Evolutionary conservation across 1,284 basidiomycete species (phyloP).

Genomic region (Sutorius eximius): DNA sequence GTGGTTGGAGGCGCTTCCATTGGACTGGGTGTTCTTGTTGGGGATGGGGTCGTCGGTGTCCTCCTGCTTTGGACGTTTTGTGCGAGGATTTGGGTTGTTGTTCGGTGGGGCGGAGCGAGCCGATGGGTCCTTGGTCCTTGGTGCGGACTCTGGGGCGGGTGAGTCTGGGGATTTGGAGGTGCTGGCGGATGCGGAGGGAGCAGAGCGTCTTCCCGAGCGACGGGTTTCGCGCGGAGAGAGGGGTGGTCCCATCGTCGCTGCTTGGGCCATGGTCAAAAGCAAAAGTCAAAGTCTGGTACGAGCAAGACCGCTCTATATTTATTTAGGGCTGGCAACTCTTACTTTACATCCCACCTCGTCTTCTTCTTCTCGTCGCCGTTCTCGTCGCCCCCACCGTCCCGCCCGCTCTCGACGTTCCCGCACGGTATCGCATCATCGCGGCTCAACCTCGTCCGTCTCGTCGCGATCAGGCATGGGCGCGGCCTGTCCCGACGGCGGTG

Average conservation of each 20-base stretch:
- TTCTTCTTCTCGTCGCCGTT: conserved; percentile 4
- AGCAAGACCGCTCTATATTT: conserved; percentile 21
- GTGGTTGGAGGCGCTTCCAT: conserved; percentile 40
- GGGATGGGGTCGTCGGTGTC: conserved; percentile 60
- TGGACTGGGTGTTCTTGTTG: conserved; percentile 46
- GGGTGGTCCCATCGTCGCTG: conserved; percentile 68
- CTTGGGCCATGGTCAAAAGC: conserved; percentile 45
- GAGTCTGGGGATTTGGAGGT: conserved; percentile 76
- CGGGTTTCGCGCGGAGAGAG: conserved; percentile 72
- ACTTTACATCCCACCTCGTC: conserved; percentile 7
- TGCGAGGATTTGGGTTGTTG: conserved; percentile 44
- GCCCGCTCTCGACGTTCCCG: background rate
- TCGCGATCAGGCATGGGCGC: conserved; percentile 23
- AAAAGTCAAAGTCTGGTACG: conserved; percentile 9
- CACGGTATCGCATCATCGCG: background rate
- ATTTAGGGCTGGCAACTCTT: conserved; percentile 42
- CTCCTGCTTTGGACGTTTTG: conserved; percentile 71
- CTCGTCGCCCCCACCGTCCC: background rate
- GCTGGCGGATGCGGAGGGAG: conserved; percentile 62
- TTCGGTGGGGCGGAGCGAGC: conserved; percentile 46
- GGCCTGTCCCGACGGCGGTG: background rate
- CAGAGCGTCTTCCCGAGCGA: conserved; percentile 71
- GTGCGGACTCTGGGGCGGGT: conserved; percentile 51
- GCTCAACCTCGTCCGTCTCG: background rate
- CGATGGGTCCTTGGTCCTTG: conserved; percentile 41